Percentiles rank a stretch among this genome's conserved stretches.
phyloP scores from a whole-genome alignment of 495 filamentous ascomycete species.

The Penicillium lividum region DNA sequence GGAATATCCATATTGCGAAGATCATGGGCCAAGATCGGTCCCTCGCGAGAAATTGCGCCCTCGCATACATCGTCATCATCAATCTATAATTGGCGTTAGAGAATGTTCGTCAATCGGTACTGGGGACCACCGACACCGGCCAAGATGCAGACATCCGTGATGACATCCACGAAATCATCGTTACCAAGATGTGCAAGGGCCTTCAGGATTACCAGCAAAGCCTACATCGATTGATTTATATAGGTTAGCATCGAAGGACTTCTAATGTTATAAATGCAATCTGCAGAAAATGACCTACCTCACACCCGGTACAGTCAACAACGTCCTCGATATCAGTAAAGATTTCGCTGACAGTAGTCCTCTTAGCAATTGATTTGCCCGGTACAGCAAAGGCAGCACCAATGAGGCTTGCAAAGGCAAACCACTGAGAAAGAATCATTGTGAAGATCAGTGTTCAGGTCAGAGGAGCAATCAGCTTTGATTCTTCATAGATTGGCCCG shows the following conservation, averaged over 20 bases:
- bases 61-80: constrained; percentile 52
- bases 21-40: constrained; percentile 48
- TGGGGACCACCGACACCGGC: constrained; percentile 29
- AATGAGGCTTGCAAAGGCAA: constrained; percentile 7
- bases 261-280: not conserved
- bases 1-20: constrained; percentile 47
- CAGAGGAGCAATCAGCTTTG: not conserved
- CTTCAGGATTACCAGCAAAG: constrained; percentile 45
- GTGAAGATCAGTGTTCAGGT: constrained; percentile 1
- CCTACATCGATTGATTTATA: constrained; percentile 20
- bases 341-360: constrained; percentile 18
- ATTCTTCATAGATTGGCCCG: not conserved
- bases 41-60: constrained; percentile 47
- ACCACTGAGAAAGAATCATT: constrained; percentile 16
- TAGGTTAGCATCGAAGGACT: not conserved
- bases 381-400: constrained; percentile 16
- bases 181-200: constrained; percentile 43
- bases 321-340: constrained; percentile 44
- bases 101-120: not conserved
- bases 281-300: constrained; percentile 30
- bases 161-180: constrained; percentile 37
- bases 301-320: constrained; percentile 47
- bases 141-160: constrained; percentile 48
- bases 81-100: constrained; percentile 15
- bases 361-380: constrained; percentile 11